phyloP scores from a whole-genome alignment of 2,329 filamentous ascomycete genomes.

The Cytospora chrysosperma region DNA sequence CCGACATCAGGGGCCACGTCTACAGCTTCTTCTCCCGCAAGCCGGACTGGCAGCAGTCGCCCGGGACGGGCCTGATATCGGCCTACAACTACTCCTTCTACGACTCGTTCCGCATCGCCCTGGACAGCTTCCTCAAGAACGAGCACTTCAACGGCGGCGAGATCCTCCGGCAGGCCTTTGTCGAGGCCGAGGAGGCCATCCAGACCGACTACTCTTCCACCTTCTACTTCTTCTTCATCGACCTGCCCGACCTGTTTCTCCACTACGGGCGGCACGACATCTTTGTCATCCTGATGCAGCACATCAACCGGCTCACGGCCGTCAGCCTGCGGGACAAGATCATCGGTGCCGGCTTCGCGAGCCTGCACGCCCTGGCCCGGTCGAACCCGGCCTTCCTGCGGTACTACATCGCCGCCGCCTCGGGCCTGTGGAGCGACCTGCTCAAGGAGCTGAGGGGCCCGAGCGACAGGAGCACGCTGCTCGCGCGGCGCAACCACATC shows the following conservation, averaged over 20 bases:
- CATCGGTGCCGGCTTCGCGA: constrained; percentile 22
- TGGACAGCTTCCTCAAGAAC: constrained; percentile 25
- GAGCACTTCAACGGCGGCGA: constrained; percentile 24
- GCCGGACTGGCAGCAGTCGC: constrained; percentile 20
- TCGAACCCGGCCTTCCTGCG: constrained; percentile 19
- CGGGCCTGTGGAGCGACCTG: constrained; percentile 25
- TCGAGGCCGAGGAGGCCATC: constrained; percentile 25
- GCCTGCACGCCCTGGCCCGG: constrained; percentile 23
- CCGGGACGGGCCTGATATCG: constrained; percentile 22
- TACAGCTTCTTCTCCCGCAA: constrained; percentile 25
- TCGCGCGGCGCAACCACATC: constrained; percentile 25
- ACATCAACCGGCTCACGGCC: constrained; percentile 25
- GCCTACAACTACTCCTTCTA: constrained; percentile 26
- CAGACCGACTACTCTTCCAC: constrained; percentile 25
- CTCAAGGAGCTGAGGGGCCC: constrained; percentile 22
- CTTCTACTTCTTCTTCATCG: constrained; percentile 26
- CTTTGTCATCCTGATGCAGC: constrained; percentile 23
- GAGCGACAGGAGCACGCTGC: constrained; percentile 24
- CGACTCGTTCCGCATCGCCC: constrained; percentile 25
- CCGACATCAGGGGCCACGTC: constrained; percentile 25
- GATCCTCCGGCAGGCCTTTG: constrained; percentile 25
- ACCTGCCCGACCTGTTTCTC: constrained; percentile 24
- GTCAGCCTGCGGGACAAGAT: constrained; percentile 22
- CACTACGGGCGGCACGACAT: constrained; percentile 25
- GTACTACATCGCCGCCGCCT: constrained; percentile 24